Evolutionary conservation across 345 rosid genomes (phyloP), one percentile per base, ranked within the genome.

Genomic region (Ceriops decandra): DNA sequence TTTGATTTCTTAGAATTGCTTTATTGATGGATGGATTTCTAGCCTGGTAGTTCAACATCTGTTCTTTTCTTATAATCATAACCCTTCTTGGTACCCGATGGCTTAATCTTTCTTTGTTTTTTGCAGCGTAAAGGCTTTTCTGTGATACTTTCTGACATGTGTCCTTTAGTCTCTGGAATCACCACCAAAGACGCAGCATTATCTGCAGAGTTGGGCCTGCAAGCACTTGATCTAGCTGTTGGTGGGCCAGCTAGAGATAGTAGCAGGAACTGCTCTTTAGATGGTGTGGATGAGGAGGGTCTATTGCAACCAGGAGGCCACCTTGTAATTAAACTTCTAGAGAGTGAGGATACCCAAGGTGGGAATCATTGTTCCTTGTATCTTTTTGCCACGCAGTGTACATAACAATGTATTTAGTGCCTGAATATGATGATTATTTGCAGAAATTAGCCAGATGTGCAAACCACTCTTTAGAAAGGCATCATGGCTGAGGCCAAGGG

Each of bases 401-500:
- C 58, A 26, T 2, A 7, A 26, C 11, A 7, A n/a, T 9, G 58
- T 54, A 24, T 26, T 24, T 22, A 21, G 5, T 7, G 7, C 28
- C 22, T 54, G 22, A 42, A 21, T 53, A 21, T 10, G 21, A 21
- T 54, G 49, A 59, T 36, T 68, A n/a, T 62, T 63, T 79, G 71
- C 89, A 91, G 96, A 86, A 70, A 79, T 95, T 75, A 82, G 74
- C 74, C 69, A 64, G 67, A 84, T 90, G 20, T 91, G 99, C 87
- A 88, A 83, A 69, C 88, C 96, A 15, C 82, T 89, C 32, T 90
- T 95, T 73, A 79, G 76, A 68, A 95, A 91, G 85, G 85, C 93
- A 8, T 87, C 96, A 31, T 87, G 90, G 98, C 76, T 91, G 79
- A 85, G 99, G 75, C 97, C 99, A 16, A 95, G 90, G 81, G 97